Percentiles rank a stretch among this genome's conserved stretches.
Conservation (phyloP, 495 filamentous ascomycete species). For the Chaetomium cochliodes region DNA sequence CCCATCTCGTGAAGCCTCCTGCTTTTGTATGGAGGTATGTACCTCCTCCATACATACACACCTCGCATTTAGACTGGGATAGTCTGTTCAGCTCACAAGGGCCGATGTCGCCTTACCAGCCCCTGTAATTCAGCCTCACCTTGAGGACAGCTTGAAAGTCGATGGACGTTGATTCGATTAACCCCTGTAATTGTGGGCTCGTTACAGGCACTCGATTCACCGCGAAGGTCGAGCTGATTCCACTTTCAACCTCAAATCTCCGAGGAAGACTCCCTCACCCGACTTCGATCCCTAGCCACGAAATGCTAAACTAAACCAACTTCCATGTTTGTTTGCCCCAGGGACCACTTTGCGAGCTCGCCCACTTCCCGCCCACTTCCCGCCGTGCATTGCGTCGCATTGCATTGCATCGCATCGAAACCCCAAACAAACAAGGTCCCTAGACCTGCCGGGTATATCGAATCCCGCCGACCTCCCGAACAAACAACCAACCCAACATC, state of each 20-base stretch:
- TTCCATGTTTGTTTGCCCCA: background rate
- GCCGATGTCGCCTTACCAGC: background rate
- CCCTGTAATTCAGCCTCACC: background rate
- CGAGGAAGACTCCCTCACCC: background rate
- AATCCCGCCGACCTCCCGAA: too few relatives aligned
- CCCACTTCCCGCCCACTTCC: background rate
- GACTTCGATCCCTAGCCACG: background rate
- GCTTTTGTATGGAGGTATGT: too few relatives aligned
- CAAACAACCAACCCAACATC: too few relatives aligned
- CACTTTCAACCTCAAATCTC: background rate
- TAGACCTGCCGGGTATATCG: background rate
- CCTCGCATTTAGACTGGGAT: background rate
- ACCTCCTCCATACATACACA: too few relatives aligned
- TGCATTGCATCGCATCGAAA: slow-evolving; percentile 11
- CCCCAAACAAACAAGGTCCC: background rate
- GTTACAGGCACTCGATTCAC: background rate
- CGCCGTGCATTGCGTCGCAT: slow-evolving; percentile 13
- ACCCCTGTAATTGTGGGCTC: background rate
- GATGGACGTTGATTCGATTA: background rate
- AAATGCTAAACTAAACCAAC: background rate
- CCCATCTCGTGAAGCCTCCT: too few relatives aligned
- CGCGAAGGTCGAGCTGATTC: background rate
- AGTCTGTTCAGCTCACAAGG: background rate
- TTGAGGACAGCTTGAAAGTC: background rate
- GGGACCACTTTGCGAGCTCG: background rate